These are phyloP conservation scores for Luffa aegyptiaca DNA, from an alignment of 306 rosid genomes.

Conservation along the genomic window DNA sequence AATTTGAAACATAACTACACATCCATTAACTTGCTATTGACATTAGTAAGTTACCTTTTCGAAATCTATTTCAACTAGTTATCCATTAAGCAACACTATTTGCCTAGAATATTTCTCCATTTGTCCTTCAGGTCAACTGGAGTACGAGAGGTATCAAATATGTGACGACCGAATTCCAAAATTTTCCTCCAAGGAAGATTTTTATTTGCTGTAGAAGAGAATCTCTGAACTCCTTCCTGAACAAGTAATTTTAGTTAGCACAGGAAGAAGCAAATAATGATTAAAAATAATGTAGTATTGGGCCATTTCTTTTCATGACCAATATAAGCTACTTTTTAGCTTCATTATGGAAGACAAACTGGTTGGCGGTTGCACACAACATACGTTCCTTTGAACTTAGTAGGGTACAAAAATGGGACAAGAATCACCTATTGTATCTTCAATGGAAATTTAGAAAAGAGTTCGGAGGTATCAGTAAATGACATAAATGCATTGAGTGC, in stretches of 20 bases:
- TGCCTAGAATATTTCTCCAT: slow-evolving; percentile 33
- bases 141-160: slow-evolving; percentile 26
- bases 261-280: not conserved
- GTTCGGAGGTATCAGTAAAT: not conserved
- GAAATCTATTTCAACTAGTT: not conserved
- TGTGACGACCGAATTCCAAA: slow-evolving; percentile 27
- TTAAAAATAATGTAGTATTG: not conserved
- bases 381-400: not conserved
- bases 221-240: slow-evolving; percentile 51
- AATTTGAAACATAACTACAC: not conserved
- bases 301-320: not conserved
- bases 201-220: slow-evolving; percentile 6
- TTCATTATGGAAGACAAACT: not conserved
- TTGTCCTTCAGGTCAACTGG: slow-evolving; percentile 64
- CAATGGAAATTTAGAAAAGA: not conserved
- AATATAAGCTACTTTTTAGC: not conserved
- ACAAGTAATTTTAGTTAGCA: slow-evolving; percentile 12
- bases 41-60: not conserved
- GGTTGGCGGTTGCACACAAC: not conserved
- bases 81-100: not conserved
- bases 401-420: not conserved
- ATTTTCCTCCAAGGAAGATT: slow-evolving; percentile 34
- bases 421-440: not conserved
- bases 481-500: not conserved
- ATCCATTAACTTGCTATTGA: not conserved